These are phyloP conservation scores for Spergularia bocconei DNA, from an alignment of 148 eudicot species.

Conservation along the genomic window DNA sequence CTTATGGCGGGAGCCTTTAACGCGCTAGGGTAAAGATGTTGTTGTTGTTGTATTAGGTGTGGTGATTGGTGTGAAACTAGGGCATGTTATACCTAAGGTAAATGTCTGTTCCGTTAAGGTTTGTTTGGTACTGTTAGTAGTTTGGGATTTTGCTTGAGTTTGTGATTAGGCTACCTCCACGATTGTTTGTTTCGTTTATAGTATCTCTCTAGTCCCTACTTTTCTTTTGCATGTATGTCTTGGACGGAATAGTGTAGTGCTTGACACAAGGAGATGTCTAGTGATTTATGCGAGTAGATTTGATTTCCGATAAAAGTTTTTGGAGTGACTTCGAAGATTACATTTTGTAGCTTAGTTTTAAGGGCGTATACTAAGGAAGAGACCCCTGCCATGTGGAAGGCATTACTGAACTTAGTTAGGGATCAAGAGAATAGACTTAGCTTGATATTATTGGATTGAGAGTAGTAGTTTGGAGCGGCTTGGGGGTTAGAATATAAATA, in stretches of 20 bases:
- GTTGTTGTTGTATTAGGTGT: not conserved
- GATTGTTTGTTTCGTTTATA: not conserved
- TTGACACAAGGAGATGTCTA: not conserved
- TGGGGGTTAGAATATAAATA: not conserved
- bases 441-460: not conserved
- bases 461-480: not conserved
- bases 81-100: not conserved
- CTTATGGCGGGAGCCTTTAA: no score
- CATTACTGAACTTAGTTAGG: not conserved
- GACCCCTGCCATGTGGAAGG: not conserved
- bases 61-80: not conserved
- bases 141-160: not conserved
- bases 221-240: not conserved
- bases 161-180: not conserved
- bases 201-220: not conserved
- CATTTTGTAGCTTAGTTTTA: not conserved
- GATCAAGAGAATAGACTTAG: not conserved
- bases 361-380: not conserved
- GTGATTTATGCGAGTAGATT: no score
- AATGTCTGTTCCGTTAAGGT: not conserved
- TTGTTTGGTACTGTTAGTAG: not conserved
- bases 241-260: not conserved
- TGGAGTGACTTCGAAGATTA: not conserved
- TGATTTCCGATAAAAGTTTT: not conserved
- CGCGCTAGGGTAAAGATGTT: no score